Base-by-base conservation (phyloP, 768 basidiomycete genomes). In the Lactarius trivialis region DNA sequence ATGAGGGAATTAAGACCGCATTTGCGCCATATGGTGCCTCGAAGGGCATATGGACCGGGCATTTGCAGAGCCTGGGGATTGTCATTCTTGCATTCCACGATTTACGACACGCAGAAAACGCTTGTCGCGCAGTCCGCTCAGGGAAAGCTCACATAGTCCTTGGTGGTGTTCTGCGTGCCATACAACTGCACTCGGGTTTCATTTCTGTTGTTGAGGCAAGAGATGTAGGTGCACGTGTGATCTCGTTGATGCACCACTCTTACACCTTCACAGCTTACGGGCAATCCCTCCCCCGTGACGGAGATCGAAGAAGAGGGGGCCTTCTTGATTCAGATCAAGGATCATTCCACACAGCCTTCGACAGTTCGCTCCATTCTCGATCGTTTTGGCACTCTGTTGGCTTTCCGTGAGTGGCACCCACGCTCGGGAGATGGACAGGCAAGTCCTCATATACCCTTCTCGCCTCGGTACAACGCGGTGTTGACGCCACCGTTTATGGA, bases 1-100 rank as follows among this genome's bases (percentile, higher is more conserved):
- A 63, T 5, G 60, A 59, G n/a, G 65, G 65, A 28, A 53, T 67
- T 32, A 66, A 65, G 53, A 34, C n/a, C 19, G 57, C 59, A 3
- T 67, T 67, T 41, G 43, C 58, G 26, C 59, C 48, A 7, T 61
- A 61, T 45, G 60, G 60, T 32, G 65, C 63, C 34, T 63, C 61
- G 32, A 65, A 66, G 37, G 67, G 67, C 45, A 66, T 67, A 36
- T 66, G 61, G 58, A 66, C 65, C 6, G 67, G 67, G 26, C 61
- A 66, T 33, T 17, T 67, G 14, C 57, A 59, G 43, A 51, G 58
- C 45, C 50, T 56, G 8, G 67, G 67, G 34, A 50, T 63, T n/a
- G 61, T 66, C 43, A 66, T 67, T 39, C 67, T 67, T 32, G 65
- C 60, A 24, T 67, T 67, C 39, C 61, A 62, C 36, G 65, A 66